A percentile compares a stretch with the other conserved stretches of the same genome.
phyloP scores from a whole-genome alignment of 495 filamentous ascomycete genomes.

The Penicillium waksmanii region DNA sequence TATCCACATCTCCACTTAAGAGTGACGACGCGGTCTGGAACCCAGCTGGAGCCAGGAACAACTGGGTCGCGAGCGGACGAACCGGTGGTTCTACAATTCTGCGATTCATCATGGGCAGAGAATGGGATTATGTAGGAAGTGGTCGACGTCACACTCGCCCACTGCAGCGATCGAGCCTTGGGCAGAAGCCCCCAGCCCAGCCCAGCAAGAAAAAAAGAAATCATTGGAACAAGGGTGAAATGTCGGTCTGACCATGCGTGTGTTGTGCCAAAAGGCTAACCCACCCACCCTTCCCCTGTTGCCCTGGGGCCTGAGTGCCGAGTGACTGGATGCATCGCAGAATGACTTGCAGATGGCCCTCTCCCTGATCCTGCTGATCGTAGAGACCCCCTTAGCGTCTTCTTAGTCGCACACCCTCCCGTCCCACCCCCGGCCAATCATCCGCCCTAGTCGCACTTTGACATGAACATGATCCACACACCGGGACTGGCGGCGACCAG shows the following conservation, averaged over 20 bases:
- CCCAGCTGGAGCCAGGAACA: slow-evolving; percentile 25
- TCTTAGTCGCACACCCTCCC: slow-evolving; percentile 22
- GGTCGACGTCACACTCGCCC: slow-evolving; percentile 23
- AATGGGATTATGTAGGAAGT: slow-evolving; percentile 23
- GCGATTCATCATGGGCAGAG: slow-evolving; percentile 13
- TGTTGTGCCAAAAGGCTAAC: slow-evolving; percentile 9
- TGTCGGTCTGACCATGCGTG: slow-evolving; percentile 27
- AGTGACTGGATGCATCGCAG: slow-evolving; percentile 17
- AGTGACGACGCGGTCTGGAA: slow-evolving; percentile 23
- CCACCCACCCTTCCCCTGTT: slow-evolving; percentile 5
- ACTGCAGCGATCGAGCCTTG: slow-evolving; percentile 6
- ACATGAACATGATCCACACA: slow-evolving; percentile 19
- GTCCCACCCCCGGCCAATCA: slow-evolving; percentile 27
- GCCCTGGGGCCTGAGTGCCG: slow-evolving; percentile 2
- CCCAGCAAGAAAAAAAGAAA: not conserved
- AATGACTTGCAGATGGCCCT: slow-evolving; percentile 24
- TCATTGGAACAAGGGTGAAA: slow-evolving; percentile 19
- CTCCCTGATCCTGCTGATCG: slow-evolving; percentile 16
- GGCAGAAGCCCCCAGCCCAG: not conserved
- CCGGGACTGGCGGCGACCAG: slow-evolving; percentile 16
- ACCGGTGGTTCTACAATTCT: slow-evolving; percentile 21
- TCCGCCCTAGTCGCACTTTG: slow-evolving; percentile 8
- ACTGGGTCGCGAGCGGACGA: slow-evolving; percentile 24
- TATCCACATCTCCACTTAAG: slow-evolving; percentile 20
- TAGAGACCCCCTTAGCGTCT: slow-evolving; percentile 22